These are phyloP conservation scores for Aspergillus texensis DNA, from an alignment of 2,329 filamentous ascomycete genomes.

Conservation along the genomic window DNA sequence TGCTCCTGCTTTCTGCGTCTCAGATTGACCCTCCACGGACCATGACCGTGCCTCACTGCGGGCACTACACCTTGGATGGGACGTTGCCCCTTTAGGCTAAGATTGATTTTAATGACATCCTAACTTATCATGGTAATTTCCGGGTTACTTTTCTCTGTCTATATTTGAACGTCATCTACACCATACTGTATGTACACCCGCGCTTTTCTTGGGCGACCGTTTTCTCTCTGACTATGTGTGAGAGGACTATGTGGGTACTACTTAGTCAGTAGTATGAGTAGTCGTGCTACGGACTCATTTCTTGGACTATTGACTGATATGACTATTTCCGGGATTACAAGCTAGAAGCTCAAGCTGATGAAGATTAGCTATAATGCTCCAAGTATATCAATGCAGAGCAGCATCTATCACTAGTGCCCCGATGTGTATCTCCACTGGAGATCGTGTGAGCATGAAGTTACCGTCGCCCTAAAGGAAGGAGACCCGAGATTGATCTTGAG, in stretches of 20 bases:
- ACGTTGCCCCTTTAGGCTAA: constrained; percentile 5
- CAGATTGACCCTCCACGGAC: constrained; percentile 11
- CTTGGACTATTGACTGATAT: not conserved
- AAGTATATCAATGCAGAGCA: not conserved
- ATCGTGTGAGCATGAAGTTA: not conserved
- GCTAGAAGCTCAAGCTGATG: not conserved
- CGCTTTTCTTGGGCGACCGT: not conserved
- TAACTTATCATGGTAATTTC: not conserved
- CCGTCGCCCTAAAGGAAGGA: not conserved
- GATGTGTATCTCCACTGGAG: not conserved
- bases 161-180: not conserved
- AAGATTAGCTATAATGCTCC: not conserved
- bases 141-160: not conserved
- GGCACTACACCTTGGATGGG: not conserved
- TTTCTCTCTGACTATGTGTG: not conserved
- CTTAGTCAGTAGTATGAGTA: not conserved
- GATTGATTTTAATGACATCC: not conserved
- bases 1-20: not conserved
- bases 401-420: not conserved
- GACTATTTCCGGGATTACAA: not conserved
- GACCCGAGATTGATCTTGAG: not conserved
- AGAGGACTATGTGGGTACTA: not conserved
- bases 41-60: not conserved
- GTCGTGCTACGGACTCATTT: not conserved
- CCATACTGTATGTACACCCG: not conserved